Conservation (phyloP, 768 basidiomycete genomes). For the Guyanaporus albipodus region DNA sequence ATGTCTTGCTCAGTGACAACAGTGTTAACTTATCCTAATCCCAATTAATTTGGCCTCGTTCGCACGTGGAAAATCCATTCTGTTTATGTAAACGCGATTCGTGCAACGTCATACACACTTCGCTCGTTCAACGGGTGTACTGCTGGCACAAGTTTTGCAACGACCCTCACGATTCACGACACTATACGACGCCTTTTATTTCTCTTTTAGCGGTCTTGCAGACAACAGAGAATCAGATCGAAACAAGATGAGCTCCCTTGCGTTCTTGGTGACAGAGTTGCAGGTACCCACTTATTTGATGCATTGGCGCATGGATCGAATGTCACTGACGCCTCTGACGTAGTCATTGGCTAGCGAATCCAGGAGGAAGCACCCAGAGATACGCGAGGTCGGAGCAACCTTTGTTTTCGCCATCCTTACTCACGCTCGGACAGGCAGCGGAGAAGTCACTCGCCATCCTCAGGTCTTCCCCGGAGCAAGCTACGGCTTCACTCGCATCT, state of each 20-base stretch:
- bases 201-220: background rate
- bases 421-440: conserved; percentile 53
- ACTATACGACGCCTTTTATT: background rate
- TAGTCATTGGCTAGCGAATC: conserved; percentile 88
- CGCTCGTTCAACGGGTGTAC: too few relatives aligned
- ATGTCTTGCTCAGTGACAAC: too few relatives aligned
- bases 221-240: background rate
- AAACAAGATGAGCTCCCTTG: conserved; percentile 56
- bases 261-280: conserved; percentile 70
- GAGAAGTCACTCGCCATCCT: conserved; percentile 84
- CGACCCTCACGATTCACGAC: too few relatives aligned
- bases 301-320: background rate
- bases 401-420: background rate
- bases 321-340: conserved; percentile 1
- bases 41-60: too few relatives aligned
- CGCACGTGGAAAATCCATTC: too few relatives aligned
- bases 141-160: too few relatives aligned
- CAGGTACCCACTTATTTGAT: conserved; percentile 41
- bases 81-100: conserved; percentile 11
- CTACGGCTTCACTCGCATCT: conserved; percentile 64
- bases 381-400: conserved; percentile 71
- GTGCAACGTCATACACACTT: background rate
- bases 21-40: too few relatives aligned
- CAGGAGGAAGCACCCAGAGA: conserved; percentile 84
- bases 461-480: conserved; percentile 78